phyloP scores from a whole-genome alignment of 441 rosid species.

The Adansonia rubrostipa region DNA sequence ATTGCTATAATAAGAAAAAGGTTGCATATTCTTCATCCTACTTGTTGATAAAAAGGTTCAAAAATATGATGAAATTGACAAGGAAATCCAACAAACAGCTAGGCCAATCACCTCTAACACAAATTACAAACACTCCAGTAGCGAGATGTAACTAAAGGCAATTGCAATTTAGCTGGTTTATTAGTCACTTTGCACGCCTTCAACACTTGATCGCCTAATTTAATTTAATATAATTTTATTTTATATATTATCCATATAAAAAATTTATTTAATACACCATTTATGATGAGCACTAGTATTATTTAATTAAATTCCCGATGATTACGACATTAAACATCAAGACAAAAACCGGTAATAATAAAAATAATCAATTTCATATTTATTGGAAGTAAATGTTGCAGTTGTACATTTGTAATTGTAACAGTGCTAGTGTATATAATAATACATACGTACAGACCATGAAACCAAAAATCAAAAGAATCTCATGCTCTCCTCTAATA shows the following conservation, averaged over 20 bases:
- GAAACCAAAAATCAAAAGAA: conserved; percentile 35
- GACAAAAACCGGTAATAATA: conserved; percentile 16
- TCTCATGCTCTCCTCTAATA: conserved; percentile 27
- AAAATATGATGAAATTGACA: background rate
- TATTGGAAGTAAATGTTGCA: conserved; percentile 31
- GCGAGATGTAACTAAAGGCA: background rate
- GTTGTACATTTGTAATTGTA: conserved; percentile 9
- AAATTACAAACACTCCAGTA: background rate
- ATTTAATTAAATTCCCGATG: background rate
- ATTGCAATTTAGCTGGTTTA: conserved; percentile 18
- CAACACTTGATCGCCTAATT: background rate
- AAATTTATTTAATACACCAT: background rate
- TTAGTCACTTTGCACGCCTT: conserved; percentile 22
- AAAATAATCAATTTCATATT: conserved; percentile 21
- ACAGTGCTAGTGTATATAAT: background rate
- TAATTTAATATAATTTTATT: background rate
- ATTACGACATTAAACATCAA: background rate
- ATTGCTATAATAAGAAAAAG: background rate
- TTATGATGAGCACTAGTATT: background rate
- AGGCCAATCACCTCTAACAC: background rate
- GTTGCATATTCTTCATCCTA: background rate
- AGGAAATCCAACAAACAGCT: conserved; percentile 8
- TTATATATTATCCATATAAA: conserved; percentile 13
- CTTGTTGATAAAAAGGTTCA: background rate
- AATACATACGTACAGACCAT: background rate